phyloP scores from a whole-genome alignment of 2,329 filamentous ascomycete genomes.

The Penicillium sp. region DNA sequence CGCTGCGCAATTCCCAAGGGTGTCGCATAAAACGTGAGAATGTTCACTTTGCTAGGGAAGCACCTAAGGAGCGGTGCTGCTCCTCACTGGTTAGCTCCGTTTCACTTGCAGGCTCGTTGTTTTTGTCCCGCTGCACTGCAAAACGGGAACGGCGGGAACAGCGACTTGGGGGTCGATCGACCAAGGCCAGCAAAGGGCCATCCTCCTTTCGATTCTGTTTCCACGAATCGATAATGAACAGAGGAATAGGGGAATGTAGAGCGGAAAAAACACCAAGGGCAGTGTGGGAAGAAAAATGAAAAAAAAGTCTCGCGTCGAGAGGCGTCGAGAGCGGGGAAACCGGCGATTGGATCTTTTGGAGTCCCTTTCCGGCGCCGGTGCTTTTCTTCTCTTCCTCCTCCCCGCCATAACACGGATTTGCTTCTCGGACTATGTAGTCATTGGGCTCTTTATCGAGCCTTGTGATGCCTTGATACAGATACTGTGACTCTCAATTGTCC shows the following conservation, averaged over 20 bases:
- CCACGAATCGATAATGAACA: not conserved
- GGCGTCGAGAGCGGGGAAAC: conserved; percentile 33
- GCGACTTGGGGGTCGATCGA: not conserved
- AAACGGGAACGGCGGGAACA: not conserved
- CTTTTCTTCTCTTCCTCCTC: conserved; percentile 33
- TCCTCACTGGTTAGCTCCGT: not conserved
- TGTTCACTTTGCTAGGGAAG: not conserved
- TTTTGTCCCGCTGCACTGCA: not conserved
- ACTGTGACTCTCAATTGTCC: conserved; percentile 33
- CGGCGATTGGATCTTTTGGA: conserved; percentile 33
- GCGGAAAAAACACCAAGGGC: conserved; percentile 3
- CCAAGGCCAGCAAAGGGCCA: not conserved
- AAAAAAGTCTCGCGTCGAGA: conserved; percentile 23
- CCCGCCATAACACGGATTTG: conserved; percentile 31
- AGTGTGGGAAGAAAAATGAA: not conserved
- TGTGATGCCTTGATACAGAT: conserved; percentile 27
- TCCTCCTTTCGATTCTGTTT: not conserved
- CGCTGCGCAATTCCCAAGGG: not conserved
- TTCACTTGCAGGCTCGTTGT: not conserved
- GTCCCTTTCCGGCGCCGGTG: conserved; percentile 33
- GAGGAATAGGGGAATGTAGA: not conserved
- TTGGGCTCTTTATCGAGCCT: conserved; percentile 35
- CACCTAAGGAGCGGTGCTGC: not conserved
- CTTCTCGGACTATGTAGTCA: conserved; percentile 44
- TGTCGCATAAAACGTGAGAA: not conserved